These are phyloP conservation scores for Castanospermum australe DNA, from an alignment of 306 rosid species.

Conservation along the genomic window DNA sequence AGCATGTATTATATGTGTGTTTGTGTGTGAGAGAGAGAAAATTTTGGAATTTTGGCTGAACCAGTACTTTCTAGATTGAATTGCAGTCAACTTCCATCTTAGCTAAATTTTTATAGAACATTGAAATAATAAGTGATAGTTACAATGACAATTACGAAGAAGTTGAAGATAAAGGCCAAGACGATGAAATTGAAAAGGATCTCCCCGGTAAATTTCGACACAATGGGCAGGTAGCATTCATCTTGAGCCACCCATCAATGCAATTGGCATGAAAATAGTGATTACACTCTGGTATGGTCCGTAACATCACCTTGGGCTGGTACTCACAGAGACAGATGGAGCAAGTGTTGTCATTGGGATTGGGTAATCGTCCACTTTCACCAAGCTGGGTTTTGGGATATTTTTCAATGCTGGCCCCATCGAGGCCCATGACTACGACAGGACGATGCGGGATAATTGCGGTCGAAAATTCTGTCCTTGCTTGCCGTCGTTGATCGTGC, in stretches of 20 bases:
- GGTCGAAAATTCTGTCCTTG: not conserved
- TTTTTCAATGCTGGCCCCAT: conserved; percentile 48
- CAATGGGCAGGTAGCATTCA: conserved; percentile 57
- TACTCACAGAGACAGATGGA: conserved; percentile 59
- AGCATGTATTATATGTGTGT: too few species aligned
- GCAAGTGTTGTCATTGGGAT: conserved; percentile 46
- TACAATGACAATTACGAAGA: not conserved
- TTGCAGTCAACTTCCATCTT: too few species aligned
- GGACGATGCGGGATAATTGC: not conserved
- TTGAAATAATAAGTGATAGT: not conserved
- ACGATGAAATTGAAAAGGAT: not conserved
- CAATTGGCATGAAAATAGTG: conserved; percentile 60
- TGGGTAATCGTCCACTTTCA: conserved; percentile 48
- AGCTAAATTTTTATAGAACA: too few species aligned
- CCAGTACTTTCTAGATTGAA: too few species aligned
- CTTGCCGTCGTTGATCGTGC: not conserved
- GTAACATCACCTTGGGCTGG: conserved; percentile 45
- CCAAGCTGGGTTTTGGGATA: conserved; percentile 52
- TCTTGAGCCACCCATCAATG: conserved; percentile 58
- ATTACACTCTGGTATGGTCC: conserved; percentile 59
- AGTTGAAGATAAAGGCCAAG: not conserved
- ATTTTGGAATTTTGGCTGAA: too few species aligned
- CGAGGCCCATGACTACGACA: conserved; percentile 34
- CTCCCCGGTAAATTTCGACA: conserved; percentile 52
- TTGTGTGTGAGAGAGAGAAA: too few species aligned